A percentile compares a stretch with the other conserved stretches of the same genome.
Evolutionary conservation across 2,329 filamentous ascomycete species (phyloP).

Genomic region (Neopestalotiopsis rosae): DNA sequence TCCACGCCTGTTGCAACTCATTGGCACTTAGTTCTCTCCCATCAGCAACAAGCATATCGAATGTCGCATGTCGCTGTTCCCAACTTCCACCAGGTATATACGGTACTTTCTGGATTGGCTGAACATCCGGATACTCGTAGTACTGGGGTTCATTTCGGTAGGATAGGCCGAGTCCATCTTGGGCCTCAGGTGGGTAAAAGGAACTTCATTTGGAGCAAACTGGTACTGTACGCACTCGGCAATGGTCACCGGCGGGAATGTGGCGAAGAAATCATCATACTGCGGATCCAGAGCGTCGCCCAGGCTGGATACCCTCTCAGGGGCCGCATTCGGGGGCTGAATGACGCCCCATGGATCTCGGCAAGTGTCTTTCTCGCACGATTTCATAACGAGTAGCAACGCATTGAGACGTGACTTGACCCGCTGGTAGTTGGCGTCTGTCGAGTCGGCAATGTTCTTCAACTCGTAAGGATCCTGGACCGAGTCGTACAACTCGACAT

Average conservation of each 20-base stretch:
- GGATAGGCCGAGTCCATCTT: neutral
- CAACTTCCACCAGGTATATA: neutral
- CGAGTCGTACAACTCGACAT: constrained; percentile 70
- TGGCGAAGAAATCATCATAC: constrained; percentile 59
- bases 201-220: neutral
- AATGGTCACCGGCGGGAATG: constrained; percentile 16
- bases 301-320: constrained; percentile 31
- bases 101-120: neutral
- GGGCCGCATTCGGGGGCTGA: constrained; percentile 45
- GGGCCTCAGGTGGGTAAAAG: neutral
- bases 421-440: constrained; percentile 20
- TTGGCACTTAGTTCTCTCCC: neutral
- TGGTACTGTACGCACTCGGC: constrained; percentile 5
- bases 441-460: constrained; percentile 24
- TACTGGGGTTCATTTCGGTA: neutral
- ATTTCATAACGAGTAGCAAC: constrained; percentile 32
- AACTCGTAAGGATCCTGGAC: constrained; percentile 36
- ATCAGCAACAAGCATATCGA: neutral
- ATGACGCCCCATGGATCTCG: constrained; percentile 53
- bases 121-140: neutral
- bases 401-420: constrained; percentile 28
- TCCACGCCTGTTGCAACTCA: constrained; percentile 6
- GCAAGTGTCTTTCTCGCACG: constrained; percentile 28
- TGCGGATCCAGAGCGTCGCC: constrained; percentile 51
- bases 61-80: neutral